These are phyloP conservation scores for Peronospora tabacina DNA, from an alignment of 352 stramenopile species.

Conservation along the genomic window DNA sequence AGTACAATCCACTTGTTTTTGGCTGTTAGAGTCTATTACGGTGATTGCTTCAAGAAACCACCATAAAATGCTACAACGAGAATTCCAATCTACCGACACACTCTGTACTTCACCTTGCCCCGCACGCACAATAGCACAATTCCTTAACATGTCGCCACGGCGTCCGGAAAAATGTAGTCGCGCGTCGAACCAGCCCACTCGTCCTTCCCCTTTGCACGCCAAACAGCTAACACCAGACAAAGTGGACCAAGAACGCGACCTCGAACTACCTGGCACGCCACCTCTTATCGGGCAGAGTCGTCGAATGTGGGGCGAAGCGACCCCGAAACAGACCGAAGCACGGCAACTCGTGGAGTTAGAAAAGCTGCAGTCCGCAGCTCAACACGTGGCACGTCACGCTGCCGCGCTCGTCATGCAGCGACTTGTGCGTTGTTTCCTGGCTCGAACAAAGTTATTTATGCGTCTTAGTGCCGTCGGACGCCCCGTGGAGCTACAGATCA, in stretches of 20 bases:
- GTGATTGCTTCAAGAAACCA: too few relatives aligned
- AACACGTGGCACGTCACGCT: slow-evolving; percentile 20
- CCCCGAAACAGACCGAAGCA: slow-evolving; percentile 13
- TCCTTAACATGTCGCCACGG: slow-evolving; percentile 13
- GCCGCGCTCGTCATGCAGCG: slow-evolving; percentile 36
- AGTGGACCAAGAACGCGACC: slow-evolving; percentile 24
- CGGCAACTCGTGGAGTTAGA: slow-evolving; percentile 20
- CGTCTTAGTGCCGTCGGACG: slow-evolving; percentile 49
- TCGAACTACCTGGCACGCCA: slow-evolving; percentile 59
- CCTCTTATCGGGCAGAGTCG: slow-evolving; percentile 36
- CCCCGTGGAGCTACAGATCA: slow-evolving; percentile 53
- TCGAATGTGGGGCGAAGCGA: slow-evolving; percentile 28
- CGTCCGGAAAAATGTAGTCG: slow-evolving; percentile 10
- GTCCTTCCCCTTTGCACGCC: slow-evolving; percentile 1
- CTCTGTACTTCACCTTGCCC: neutral
- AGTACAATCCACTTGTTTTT: too few relatives aligned
- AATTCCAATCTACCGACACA: too few relatives aligned
- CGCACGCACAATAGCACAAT: neutral
- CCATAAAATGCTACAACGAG: too few relatives aligned
- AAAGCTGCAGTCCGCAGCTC: slow-evolving; percentile 22
- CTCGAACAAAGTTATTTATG: slow-evolving; percentile 25
- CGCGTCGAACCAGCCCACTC: slow-evolving; percentile 7
- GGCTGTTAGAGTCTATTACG: too few relatives aligned
- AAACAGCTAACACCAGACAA: slow-evolving; percentile 15
- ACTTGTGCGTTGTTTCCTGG: slow-evolving; percentile 33